Percentiles rank a stretch among this genome's conserved stretches.
These are phyloP conservation scores for Aspergillus brunneoviolaceus DNA, from an alignment of 2,329 filamentous ascomycete species.

Conservation along the genomic window DNA sequence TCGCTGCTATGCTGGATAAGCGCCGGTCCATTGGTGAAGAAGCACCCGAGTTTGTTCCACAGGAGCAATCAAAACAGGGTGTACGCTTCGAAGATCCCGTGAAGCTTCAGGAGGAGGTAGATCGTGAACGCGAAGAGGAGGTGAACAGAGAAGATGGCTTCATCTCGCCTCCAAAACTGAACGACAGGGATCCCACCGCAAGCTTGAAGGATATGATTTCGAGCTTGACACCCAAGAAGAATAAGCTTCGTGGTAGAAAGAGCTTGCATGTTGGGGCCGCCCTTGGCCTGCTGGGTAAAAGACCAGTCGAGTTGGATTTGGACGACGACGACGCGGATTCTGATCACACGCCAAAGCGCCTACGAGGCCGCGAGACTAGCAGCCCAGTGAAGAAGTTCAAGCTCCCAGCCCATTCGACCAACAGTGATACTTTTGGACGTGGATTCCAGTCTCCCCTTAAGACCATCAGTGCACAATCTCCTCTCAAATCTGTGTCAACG, in stretches of 20 bases:
- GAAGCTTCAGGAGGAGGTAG: conserved; percentile 61
- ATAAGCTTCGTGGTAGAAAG: conserved; percentile 65
- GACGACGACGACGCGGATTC: conserved; percentile 59
- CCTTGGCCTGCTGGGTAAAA: conserved; percentile 70
- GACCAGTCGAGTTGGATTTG: conserved; percentile 68
- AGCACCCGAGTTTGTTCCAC: conserved; percentile 62
- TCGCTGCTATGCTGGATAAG: conserved; percentile 69
- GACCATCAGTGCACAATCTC: conserved; percentile 42
- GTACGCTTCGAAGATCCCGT: conserved; percentile 68
- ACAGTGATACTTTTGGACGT: conserved; percentile 65
- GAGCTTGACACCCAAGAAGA: conserved; percentile 74
- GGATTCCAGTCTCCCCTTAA: conserved; percentile 51
- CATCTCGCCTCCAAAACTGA: conserved; percentile 46
- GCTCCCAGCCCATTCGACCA: conserved; percentile 67
- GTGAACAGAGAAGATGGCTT: conserved; percentile 61
- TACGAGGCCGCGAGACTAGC: conserved; percentile 64
- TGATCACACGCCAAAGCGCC: conserved; percentile 60
- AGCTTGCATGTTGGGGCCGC: conserved; percentile 75
- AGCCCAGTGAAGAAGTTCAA: conserved; percentile 76
- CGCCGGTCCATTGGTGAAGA: conserved; percentile 70
- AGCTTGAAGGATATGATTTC: conserved; percentile 76
- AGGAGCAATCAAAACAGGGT: conserved; percentile 42
- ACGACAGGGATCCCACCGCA: conserved; percentile 61
- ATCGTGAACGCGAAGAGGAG: conserved; percentile 61
- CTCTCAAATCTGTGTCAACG: conserved; percentile 52